Percentiles rank a stretch among this genome's conserved stretches.
Evolutionary conservation across 495 filamentous ascomycete species (phyloP).

Genomic region (Podospora tetraspora): DNA sequence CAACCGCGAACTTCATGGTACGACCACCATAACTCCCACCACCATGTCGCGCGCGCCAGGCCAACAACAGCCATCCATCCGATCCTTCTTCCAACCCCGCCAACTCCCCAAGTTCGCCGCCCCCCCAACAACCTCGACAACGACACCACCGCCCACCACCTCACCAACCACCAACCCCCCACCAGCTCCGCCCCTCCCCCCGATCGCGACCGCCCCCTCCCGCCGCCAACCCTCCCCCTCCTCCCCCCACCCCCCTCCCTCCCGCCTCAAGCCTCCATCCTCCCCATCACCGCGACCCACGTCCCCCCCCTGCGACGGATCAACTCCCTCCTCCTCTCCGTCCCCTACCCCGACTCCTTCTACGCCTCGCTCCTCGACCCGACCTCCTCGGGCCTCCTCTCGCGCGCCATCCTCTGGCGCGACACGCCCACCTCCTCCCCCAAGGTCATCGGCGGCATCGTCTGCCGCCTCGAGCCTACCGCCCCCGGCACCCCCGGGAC

Average conservation of each 20-base stretch:
- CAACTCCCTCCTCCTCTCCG: conserved; percentile 76
- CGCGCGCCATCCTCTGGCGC: conserved; percentile 63
- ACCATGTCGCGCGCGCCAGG: conserved; percentile 1
- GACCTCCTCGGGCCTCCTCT: conserved; percentile 59
- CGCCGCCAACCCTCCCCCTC: conserved; percentile 34
- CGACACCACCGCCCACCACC: conserved; percentile 18
- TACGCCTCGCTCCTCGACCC: conserved; percentile 72
- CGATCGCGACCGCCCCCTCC: conserved; percentile 20
- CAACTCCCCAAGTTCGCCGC: conserved; percentile 19
- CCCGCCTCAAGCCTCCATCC: conserved; percentile 50
- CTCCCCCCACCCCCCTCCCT: conserved; percentile 32
- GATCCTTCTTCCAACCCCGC: conserved; percentile 40
- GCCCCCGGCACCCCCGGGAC: conserved; percentile 22
- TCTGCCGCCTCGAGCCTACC: conserved; percentile 69
- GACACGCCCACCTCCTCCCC: conserved; percentile 35
- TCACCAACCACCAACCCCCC: conserved; percentile 14
- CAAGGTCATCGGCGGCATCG: conserved; percentile 74
- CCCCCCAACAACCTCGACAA: conserved; percentile 19
- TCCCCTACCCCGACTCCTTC: conserved; percentile 82
- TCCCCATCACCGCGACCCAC: conserved; percentile 54
- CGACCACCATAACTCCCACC: neutral
- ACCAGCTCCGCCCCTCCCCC: conserved; percentile 11
- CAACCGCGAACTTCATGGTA: neutral
- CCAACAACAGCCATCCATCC: conserved; percentile 43
- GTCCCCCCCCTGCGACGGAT: conserved; percentile 73